Conservation (phyloP, 2,329 filamentous ascomycete species). For the Colletotrichum cordylinicola region DNA sequence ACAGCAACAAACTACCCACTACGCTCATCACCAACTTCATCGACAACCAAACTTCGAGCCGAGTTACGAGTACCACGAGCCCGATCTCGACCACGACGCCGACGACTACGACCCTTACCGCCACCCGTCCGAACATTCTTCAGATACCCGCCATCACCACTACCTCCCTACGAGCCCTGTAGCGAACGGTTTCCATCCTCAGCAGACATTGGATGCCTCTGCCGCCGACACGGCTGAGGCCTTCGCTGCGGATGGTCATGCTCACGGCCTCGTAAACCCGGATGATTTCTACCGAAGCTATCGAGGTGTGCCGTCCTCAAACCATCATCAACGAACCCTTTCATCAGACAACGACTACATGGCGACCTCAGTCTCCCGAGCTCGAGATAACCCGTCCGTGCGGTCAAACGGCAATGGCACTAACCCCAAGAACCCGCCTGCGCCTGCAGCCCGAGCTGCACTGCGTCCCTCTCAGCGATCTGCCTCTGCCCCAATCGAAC, state of each 20-base stretch:
- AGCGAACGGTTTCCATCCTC: conserved; percentile 21
- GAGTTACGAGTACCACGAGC: conserved; percentile 30
- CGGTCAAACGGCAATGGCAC: conserved; percentile 58
- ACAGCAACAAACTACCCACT: conserved; percentile 32
- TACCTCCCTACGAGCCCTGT: conserved; percentile 26
- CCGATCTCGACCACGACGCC: conserved; percentile 29
- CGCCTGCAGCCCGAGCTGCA: conserved; percentile 43
- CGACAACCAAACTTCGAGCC: conserved; percentile 27
- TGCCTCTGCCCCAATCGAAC: conserved; percentile 61
- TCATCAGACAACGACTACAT: conserved; percentile 38
- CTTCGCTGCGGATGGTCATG: conserved; percentile 36
- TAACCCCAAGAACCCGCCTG: conserved; percentile 51
- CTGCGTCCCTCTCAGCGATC: conserved; percentile 54
- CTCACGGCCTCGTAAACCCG: conserved; percentile 51
- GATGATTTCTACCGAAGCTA: conserved; percentile 63
- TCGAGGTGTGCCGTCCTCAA: conserved; percentile 41
- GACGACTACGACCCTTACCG: conserved; percentile 29
- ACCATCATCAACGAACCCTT: conserved; percentile 28
- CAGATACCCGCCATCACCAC: conserved; percentile 23
- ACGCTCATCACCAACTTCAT: conserved; percentile 27
- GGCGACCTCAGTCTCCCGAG: conserved; percentile 39
- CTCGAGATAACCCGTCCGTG: conserved; percentile 46
- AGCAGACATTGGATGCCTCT: conserved; percentile 19
- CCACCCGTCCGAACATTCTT: conserved; percentile 24
- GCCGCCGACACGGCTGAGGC: conserved; percentile 28